Conservation (phyloP, 352 stramenopile species). For the Hyaloperonospora arabidopsidis region DNA sequence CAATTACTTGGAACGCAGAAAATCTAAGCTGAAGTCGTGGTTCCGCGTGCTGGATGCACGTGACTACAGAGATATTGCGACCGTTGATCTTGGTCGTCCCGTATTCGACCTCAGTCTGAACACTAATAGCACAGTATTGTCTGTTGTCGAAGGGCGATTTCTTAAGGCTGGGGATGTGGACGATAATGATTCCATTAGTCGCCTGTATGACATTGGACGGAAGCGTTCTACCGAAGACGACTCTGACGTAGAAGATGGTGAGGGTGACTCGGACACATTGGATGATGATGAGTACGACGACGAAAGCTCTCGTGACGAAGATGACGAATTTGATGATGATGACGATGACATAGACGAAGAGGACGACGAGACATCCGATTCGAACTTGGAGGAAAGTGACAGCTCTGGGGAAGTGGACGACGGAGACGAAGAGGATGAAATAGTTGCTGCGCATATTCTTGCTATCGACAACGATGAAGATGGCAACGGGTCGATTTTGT, state of each 20-base stretch:
- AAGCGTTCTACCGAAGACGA: constrained; percentile 82
- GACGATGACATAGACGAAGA: constrained; percentile 47
- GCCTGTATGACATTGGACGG: constrained; percentile 82
- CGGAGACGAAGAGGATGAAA: constrained; percentile 21
- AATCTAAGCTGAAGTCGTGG: constrained; percentile 73
- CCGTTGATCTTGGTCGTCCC: constrained; percentile 67
- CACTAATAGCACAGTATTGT: constrained; percentile 52
- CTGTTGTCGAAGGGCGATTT: constrained; percentile 70
- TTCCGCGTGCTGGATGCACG: constrained; percentile 75
- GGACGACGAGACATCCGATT: constrained; percentile 28
- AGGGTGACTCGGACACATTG: constrained; percentile 58
- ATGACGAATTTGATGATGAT: constrained; percentile 41
- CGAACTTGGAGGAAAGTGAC: constrained; percentile 17
- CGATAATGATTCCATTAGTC: constrained; percentile 74
- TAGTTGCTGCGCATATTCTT: constrained; percentile 16
- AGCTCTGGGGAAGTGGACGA: constrained; percentile 33
- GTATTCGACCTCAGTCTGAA: constrained; percentile 71
- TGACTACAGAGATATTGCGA: constrained; percentile 82
- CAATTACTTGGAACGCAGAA: constrained; percentile 47
- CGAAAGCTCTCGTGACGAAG: constrained; percentile 46
- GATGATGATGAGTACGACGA: constrained; percentile 79
- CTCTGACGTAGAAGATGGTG: constrained; percentile 75
- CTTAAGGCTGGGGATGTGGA: constrained; percentile 44
- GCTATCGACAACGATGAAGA: constrained; percentile 32
- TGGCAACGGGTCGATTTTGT: constrained; percentile 37